Evolutionary conservation across 2,329 filamentous ascomycete species (phyloP).

Genomic region (Lasiodiplodia citricola): DNA sequence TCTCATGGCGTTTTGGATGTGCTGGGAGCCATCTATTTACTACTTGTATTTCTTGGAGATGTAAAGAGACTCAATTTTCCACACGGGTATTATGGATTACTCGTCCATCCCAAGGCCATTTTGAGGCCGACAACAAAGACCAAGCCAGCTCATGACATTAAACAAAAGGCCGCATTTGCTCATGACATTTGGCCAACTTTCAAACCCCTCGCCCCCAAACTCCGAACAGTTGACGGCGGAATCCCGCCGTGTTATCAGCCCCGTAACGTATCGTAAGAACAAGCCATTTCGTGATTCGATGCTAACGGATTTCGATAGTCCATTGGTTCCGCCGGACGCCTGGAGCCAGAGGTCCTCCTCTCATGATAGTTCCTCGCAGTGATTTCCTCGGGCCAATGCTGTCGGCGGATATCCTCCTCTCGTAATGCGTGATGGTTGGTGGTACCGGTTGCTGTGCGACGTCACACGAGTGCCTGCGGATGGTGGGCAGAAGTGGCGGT

Average conservation of each 20-base stretch:
- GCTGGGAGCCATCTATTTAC: not conserved
- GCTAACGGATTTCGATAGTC: conserved; percentile 4
- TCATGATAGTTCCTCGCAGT: conserved; percentile 18
- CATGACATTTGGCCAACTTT: not conserved
- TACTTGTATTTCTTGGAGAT: not conserved
- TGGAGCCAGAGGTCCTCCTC: not conserved
- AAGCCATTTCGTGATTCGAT: not conserved
- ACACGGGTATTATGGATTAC: not conserved
- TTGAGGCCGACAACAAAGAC: not conserved
- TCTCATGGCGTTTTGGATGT: not conserved
- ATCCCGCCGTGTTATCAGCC: not conserved
- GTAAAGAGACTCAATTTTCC: not conserved
- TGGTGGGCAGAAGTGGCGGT: conserved; percentile 12
- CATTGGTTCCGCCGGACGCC: conserved; percentile 18
- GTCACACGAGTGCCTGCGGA: conserved; percentile 6
- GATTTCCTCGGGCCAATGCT: not conserved
- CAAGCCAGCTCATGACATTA: not conserved
- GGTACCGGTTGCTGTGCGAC: not conserved
- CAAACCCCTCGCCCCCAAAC: not conserved
- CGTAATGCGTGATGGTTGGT: not conserved
- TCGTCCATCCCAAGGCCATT: not conserved
- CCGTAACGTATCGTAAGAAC: not conserved
- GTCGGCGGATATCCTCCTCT: not conserved
- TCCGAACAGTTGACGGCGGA: not conserved
- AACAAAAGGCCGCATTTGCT: not conserved